A percentile compares a stretch with the other conserved stretches of the same genome.
These are phyloP conservation scores for Bacidia rubella DNA, from an alignment of 495 filamentous ascomycete species.

Conservation along the genomic window DNA sequence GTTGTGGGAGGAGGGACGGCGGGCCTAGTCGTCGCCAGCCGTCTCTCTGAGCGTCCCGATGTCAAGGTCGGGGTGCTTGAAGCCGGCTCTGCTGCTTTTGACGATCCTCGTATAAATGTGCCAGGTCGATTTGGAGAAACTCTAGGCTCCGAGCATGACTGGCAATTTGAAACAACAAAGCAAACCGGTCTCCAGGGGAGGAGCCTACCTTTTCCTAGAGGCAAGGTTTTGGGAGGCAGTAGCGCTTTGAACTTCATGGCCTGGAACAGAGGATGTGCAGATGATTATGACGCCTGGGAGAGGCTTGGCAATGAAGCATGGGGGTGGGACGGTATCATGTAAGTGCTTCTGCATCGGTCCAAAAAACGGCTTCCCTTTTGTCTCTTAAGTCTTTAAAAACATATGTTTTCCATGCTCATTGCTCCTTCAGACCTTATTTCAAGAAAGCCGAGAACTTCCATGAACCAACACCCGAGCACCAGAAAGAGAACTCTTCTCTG, in stretches of 20 bases:
- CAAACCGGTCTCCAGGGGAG: slow-evolving; percentile 27
- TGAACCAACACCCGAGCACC: slow-evolving; percentile 23
- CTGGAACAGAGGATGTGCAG: slow-evolving; percentile 39
- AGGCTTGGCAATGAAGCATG: slow-evolving; percentile 41
- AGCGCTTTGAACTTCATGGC: slow-evolving; percentile 39
- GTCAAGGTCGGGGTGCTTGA: slow-evolving; percentile 34
- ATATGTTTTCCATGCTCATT: neutral
- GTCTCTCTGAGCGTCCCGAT: slow-evolving; percentile 26
- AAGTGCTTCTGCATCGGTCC: slow-evolving; percentile 11
- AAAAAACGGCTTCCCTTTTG: too few species aligned
- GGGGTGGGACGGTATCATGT: slow-evolving; percentile 41
- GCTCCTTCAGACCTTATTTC: slow-evolving; percentile 28
- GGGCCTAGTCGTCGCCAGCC: slow-evolving; percentile 28
- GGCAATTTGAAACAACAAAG: slow-evolving; percentile 29
- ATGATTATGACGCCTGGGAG: slow-evolving; percentile 46
- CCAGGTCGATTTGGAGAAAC: slow-evolving; percentile 31
- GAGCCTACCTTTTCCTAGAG: slow-evolving; percentile 24
- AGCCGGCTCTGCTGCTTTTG: slow-evolving; percentile 28
- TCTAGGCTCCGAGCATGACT: slow-evolving; percentile 31
- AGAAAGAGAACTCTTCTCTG: slow-evolving; percentile 19
- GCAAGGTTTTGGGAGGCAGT: slow-evolving; percentile 31
- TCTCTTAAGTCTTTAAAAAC: neutral
- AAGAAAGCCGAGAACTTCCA: slow-evolving; percentile 37
- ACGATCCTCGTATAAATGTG: slow-evolving; percentile 28
- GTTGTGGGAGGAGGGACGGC: slow-evolving; percentile 30